Percentiles rank a stretch among this genome's conserved stretches.
These are phyloP conservation scores for Gentiana straminea DNA, from an alignment of 257 asterid genomes.

Conservation along the genomic window DNA sequence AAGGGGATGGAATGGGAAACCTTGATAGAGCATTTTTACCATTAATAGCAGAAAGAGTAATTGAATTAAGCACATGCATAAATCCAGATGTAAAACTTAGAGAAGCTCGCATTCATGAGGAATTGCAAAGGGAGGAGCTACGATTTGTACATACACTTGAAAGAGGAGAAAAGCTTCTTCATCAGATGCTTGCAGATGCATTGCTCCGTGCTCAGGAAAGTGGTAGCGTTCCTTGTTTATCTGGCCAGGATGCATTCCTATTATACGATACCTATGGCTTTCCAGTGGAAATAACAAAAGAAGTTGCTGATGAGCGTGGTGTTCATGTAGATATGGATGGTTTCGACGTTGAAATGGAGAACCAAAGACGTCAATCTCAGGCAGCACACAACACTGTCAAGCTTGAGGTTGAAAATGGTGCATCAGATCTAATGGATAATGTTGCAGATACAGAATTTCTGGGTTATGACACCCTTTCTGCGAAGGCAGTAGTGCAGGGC, in stretches of 20 bases:
- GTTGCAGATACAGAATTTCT: conserved; percentile 75
- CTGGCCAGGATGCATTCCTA: conserved; percentile 80
- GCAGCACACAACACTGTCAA: conserved; percentile 89
- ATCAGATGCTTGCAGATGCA: conserved; percentile 58
- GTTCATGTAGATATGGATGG: conserved; percentile 63
- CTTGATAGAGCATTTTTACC: conserved; percentile 83
- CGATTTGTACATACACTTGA: conserved; percentile 79
- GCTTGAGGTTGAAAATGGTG: conserved; percentile 69
- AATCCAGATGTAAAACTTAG: conserved; percentile 59
- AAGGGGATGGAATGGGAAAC: conserved; percentile 56
- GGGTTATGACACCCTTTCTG: conserved; percentile 57
- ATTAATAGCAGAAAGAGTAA: conserved; percentile 60
- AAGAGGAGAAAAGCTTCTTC: conserved; percentile 92
- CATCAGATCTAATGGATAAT: conserved; percentile 47
- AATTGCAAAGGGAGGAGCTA: conserved; percentile 73
- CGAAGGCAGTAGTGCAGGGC: conserved; percentile 70
- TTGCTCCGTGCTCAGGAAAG: conserved; percentile 28
- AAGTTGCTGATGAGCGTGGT: conserved; percentile 81
- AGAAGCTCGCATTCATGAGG: conserved; percentile 59
- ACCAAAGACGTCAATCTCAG: conserved; percentile 86
- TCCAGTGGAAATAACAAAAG: conserved; percentile 89
- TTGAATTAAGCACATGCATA: conserved; percentile 51
- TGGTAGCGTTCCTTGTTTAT: conserved; percentile 47
- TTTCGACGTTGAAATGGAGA: conserved; percentile 76
- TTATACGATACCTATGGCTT: conserved; percentile 87